A percentile compares a stretch with the other conserved stretches of the same genome.
These are phyloP conservation scores for Anthracocystis panici-leucophaei DNA, from an alignment of 1,284 basidiomycete species.

Conservation along the genomic window DNA sequence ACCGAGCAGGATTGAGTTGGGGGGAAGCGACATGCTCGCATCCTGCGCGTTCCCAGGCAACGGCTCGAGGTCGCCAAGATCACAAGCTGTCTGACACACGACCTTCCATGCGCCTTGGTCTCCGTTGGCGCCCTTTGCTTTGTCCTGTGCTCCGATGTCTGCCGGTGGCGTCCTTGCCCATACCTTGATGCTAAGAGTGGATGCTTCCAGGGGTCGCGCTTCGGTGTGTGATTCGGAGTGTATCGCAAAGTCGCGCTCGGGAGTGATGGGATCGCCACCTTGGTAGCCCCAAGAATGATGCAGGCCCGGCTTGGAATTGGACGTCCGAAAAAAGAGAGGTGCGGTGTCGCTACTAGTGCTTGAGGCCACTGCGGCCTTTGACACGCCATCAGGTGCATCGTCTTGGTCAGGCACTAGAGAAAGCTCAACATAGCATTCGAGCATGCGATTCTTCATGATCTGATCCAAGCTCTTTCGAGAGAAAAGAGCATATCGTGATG, in stretches of 20 bases:
- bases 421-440: conserved; percentile 45
- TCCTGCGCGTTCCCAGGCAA: conserved; percentile 31
- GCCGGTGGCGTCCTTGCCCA: conserved; percentile 23
- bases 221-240: neutral
- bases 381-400: neutral
- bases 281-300: conserved; percentile 49
- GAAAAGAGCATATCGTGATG: conserved; percentile 38
- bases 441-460: conserved; percentile 51
- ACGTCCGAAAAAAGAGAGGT: conserved; percentile 25
- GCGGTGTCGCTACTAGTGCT: neutral
- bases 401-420: conserved; percentile 2
- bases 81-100: conserved; percentile 22
- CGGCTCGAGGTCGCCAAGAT: conserved; percentile 39
- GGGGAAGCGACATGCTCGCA: conserved; percentile 16
- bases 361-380: neutral
- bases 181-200: conserved; percentile 19
- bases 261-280: conserved; percentile 33
- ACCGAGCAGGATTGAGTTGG: conserved; percentile 43
- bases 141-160: neutral
- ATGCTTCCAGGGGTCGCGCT: conserved; percentile 7
- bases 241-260: conserved; percentile 35
- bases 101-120: conserved; percentile 29
- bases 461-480: conserved; percentile 34
- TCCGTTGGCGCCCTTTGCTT: neutral
- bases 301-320: conserved; percentile 35